phyloP scores from a whole-genome alignment of 176 grass and related monocot species.

The Musa schizocarpa region DNA sequence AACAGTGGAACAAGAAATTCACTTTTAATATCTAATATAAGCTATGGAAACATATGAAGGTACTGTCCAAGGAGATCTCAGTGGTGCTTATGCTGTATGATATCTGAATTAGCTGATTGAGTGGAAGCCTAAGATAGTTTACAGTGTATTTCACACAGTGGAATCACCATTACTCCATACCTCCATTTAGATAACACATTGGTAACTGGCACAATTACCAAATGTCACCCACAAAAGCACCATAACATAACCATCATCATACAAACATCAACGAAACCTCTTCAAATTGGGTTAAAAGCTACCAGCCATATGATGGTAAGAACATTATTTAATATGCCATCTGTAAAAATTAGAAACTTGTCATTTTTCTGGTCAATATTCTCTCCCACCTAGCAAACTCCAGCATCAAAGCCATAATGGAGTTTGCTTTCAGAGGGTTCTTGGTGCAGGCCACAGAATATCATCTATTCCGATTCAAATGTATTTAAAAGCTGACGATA shows the following conservation, averaged over 20 bases:
- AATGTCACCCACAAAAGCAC: too few species aligned
- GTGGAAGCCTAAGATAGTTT: too few species aligned
- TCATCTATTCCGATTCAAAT: background rate
- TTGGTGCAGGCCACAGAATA: background rate
- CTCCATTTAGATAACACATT: background rate
- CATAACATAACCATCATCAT: background rate
- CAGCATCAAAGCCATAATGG: background rate
- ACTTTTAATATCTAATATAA: too few species aligned
- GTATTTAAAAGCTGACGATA: slow-evolving; percentile 6
- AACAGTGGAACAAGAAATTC: background rate
- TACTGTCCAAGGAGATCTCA: too few species aligned
- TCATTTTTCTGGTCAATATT: background rate
- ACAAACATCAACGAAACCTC: background rate
- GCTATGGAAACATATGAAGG: too few species aligned
- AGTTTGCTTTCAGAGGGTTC: background rate
- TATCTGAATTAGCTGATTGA: too few species aligned
- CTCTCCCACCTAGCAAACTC: background rate
- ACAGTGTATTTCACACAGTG: too few species aligned
- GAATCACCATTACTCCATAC: background rate
- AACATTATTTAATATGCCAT: background rate
- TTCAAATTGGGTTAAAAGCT: background rate
- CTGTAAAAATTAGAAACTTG: too few species aligned
- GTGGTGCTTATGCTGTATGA: too few species aligned
- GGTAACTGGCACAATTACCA: background rate
- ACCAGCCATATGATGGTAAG: background rate